Evolutionary conservation across 352 stramenopile genomes (phyloP), one percentile per base, ranked within the genome.

Genomic region (Phytopythium sindhum): DNA sequence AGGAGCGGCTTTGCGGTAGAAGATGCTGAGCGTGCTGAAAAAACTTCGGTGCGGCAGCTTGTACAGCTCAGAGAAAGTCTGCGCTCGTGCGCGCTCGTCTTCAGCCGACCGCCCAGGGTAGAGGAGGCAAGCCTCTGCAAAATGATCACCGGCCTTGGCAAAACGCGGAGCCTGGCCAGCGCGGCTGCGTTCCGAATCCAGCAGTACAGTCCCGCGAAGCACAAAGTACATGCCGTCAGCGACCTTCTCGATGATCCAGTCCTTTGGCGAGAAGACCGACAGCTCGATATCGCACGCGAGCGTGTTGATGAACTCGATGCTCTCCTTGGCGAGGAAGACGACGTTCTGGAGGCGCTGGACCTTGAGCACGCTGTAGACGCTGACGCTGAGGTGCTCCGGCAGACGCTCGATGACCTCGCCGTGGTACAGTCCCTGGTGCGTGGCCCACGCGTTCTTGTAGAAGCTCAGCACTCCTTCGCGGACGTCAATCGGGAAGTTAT

Each of bases 41-140:
- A 93, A 93, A 15, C 61, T 68, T 1, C 65, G 23, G n/a, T 87
- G 74, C 0, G 79, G 66, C 24, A 93, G 80, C 35, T 90, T 87
- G 53, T 91, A 91, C 4, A 93, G 70, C 47, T 93, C 82, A 9
- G 79, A 90, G 45, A 84, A 93, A 0, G 82, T 93, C 33, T 89
- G 74, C 0, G 84, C 84, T 0, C 82, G 63, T 0, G 82, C 84
- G 7, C 75, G 74, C 29, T 91, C 81, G 39, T 86, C 80, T 23
- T 91, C 81, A 29, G 84, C 78, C 4, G 60, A 64, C 17, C 72
- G 75, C 14, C 70, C 71, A 1, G 73, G 61, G 41, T 80, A 80
- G 1, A 91, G 61, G 28, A 91, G 39, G 61, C 68, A 75, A 10
- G 72, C 63, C 33, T 89, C 80, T 2, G 76, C 82, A 45, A 91